Percentiles rank a stretch among this genome's conserved stretches.
Conservation (phyloP, 1,284 basidiomycete species). For the Kwoniella shivajii region DNA sequence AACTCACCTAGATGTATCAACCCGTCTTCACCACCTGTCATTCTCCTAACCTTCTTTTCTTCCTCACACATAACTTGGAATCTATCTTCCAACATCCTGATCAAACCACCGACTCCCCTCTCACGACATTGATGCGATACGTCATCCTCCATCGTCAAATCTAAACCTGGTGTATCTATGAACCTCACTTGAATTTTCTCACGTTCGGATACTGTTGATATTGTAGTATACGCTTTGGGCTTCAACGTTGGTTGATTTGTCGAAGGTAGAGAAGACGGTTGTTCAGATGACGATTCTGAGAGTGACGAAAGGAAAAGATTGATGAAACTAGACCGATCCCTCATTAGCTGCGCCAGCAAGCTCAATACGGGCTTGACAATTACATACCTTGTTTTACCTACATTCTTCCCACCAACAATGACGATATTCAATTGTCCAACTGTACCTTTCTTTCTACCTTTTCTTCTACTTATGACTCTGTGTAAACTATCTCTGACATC, state of each 20-base stretch:
- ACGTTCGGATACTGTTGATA: slow-evolving; percentile 21
- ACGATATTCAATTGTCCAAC: slow-evolving; percentile 38
- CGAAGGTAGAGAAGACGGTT: slow-evolving; percentile 1
- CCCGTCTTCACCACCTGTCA: slow-evolving; percentile 37
- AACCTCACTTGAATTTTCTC: slow-evolving; percentile 22
- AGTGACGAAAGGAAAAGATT: slow-evolving; percentile 21
- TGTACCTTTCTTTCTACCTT: slow-evolving; percentile 27
- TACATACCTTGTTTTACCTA: slow-evolving; percentile 48
- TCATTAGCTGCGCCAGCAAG: background rate
- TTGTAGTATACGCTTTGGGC: slow-evolving; percentile 2
- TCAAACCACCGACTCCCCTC: slow-evolving; percentile 35
- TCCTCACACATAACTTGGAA: slow-evolving; percentile 43
- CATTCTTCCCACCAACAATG: slow-evolving; percentile 41
- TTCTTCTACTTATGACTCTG: slow-evolving; percentile 12
- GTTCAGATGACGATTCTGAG: background rate
- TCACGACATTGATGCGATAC: slow-evolving; percentile 25
- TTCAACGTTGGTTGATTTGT: slow-evolving; percentile 4
- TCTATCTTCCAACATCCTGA: slow-evolving; percentile 42
- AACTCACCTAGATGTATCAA: slow-evolving; percentile 46
- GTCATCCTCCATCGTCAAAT: slow-evolving; percentile 10
- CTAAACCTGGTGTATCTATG: slow-evolving; percentile 49
- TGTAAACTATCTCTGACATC: slow-evolving; percentile 1
- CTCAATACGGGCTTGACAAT: background rate
- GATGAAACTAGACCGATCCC: slow-evolving; percentile 20
- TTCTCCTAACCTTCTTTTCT: slow-evolving; percentile 45